phyloP scores from a whole-genome alignment of 345 rosid species.

The thale cress (Arabidopsis thaliana) region DNA sequence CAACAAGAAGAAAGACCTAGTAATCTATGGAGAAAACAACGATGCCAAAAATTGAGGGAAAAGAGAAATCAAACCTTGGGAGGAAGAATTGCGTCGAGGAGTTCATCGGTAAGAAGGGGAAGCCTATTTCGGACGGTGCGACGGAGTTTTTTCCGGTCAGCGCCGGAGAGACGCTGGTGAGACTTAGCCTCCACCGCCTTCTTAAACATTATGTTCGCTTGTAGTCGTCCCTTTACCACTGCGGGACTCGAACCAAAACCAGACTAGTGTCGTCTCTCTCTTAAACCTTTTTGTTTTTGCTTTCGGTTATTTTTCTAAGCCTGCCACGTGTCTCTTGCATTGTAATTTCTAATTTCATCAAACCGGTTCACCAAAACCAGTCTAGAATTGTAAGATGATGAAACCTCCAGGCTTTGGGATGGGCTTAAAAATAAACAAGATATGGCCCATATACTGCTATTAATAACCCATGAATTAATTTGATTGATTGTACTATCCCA shows the following conservation, averaged over 20 bases:
- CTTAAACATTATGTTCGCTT: conserved; percentile 70
- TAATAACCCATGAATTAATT: too few species aligned
- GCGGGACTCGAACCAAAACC: conserved; percentile 23
- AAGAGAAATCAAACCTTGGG: conserved; percentile 58
- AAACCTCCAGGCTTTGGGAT: too few species aligned
- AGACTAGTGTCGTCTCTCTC: not conserved
- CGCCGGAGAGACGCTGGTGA: conserved; percentile 95
- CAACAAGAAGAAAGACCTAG: not conserved
- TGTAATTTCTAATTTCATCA: not conserved
- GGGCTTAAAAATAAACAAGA: too few species aligned
- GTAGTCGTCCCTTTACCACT: conserved; percentile 14
- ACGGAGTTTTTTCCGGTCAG: conserved; percentile 86
- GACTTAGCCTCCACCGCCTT: conserved; percentile 88
- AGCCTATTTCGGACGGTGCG: conserved; percentile 70
- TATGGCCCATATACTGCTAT: too few species aligned
- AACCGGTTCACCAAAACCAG: conserved; percentile 5
- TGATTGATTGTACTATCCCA: too few species aligned
- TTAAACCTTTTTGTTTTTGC: not conserved
- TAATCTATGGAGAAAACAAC: not conserved
- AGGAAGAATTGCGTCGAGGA: conserved; percentile 77
- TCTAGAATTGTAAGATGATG: not conserved
- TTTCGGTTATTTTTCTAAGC: conserved; percentile 27
- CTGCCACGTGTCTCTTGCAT: conserved; percentile 29
- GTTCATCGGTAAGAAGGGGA: conserved; percentile 70
- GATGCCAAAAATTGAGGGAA: not conserved